Evolutionary conservation across 1,284 basidiomycete genomes (phyloP).

Genomic region (Laetiporus sulphureus): DNA sequence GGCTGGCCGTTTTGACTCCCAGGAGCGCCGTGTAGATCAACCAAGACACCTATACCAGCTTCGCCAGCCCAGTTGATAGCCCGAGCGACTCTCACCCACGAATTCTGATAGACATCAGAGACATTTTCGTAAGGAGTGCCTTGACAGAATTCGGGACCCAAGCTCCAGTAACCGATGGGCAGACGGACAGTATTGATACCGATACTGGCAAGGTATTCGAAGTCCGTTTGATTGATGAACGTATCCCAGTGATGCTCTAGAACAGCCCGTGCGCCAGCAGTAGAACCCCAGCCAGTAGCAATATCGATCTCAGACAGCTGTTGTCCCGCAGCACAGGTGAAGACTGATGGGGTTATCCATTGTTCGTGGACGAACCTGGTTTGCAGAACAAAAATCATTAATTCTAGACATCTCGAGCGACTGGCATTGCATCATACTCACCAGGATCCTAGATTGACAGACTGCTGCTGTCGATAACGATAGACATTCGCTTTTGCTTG

Average conservation of each 20-base stretch:
- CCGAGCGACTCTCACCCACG: slow-evolving; percentile 54
- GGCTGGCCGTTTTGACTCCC: slow-evolving; percentile 68
- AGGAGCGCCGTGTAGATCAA: slow-evolving; percentile 70
- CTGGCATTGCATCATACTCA: slow-evolving; percentile 16
- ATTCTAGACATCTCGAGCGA: slow-evolving; percentile 1
- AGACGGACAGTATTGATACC: slow-evolving; percentile 73
- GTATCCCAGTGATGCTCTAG: slow-evolving; percentile 79
- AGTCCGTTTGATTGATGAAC: slow-evolving; percentile 63
- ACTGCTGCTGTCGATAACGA: slow-evolving; percentile 59
- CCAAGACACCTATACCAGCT: slow-evolving; percentile 62
- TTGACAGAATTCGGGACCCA: slow-evolving; percentile 40
- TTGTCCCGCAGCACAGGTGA: slow-evolving; percentile 51
- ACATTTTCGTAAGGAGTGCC: slow-evolving; percentile 56
- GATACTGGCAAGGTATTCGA: slow-evolving; percentile 50
- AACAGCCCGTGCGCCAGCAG: slow-evolving; percentile 39
- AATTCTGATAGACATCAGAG: slow-evolving; percentile 53
- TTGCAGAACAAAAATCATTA: slow-evolving; percentile 1
- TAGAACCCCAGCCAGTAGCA: slow-evolving; percentile 44
- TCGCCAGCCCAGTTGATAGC: slow-evolving; percentile 66
- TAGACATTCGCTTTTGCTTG: slow-evolving; percentile 41
- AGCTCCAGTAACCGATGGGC: slow-evolving; percentile 65
- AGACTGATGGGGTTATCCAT: slow-evolving; percentile 74
- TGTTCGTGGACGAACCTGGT: slow-evolving; percentile 72
- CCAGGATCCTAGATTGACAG: slow-evolving; percentile 66
- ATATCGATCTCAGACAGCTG: slow-evolving; percentile 53